A percentile compares a stretch with the other conserved stretches of the same genome.
Conservation (phyloP, 2,329 filamentous ascomycete species). For the Orbilia brochopaga region DNA sequence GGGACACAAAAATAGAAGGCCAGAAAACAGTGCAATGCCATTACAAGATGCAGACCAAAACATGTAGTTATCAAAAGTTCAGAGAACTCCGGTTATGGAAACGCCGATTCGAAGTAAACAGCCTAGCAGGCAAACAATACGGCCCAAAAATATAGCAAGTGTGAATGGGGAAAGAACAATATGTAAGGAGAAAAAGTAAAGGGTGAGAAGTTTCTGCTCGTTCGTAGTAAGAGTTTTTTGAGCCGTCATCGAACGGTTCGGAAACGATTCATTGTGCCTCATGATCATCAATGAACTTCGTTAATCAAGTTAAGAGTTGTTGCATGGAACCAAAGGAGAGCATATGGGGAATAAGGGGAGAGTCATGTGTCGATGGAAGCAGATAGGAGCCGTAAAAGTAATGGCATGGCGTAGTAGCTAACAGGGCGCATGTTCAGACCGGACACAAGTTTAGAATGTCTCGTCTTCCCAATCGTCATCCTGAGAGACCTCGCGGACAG, state of each 20-base stretch:
- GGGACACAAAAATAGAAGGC: neutral
- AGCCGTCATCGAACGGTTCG: conserved; percentile 31
- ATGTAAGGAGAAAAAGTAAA: conserved; percentile 4
- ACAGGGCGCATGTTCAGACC: too few relatives aligned
- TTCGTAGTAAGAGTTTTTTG: conserved; percentile 1
- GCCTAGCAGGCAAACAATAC: neutral
- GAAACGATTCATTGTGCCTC: conserved; percentile 50
- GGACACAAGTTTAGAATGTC: conserved; percentile 15
- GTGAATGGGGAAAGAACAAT: conserved; percentile 2
- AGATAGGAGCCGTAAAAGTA: conserved; percentile 7
- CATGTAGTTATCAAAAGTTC: neutral
- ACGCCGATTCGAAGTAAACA: conserved; percentile 18
- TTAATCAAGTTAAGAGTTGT: conserved; percentile 21
- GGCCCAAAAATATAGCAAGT: conserved; percentile 2
- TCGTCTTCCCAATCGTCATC: conserved; percentile 49
- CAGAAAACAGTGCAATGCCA: neutral
- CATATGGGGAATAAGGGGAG: conserved; percentile 6
- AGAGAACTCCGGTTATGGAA: conserved; percentile 22
- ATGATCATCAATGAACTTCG: conserved; percentile 50
- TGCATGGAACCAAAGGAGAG: conserved; percentile 14
- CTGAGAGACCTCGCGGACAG: conserved; percentile 20
- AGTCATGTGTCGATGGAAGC: conserved; percentile 8
- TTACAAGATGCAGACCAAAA: neutral
- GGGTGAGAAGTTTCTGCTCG: conserved; percentile 22
- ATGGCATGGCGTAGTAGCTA: too few relatives aligned